These are phyloP conservation scores for Populus ilicifolia DNA, from an alignment of 345 rosid species.

Conservation along the genomic window DNA sequence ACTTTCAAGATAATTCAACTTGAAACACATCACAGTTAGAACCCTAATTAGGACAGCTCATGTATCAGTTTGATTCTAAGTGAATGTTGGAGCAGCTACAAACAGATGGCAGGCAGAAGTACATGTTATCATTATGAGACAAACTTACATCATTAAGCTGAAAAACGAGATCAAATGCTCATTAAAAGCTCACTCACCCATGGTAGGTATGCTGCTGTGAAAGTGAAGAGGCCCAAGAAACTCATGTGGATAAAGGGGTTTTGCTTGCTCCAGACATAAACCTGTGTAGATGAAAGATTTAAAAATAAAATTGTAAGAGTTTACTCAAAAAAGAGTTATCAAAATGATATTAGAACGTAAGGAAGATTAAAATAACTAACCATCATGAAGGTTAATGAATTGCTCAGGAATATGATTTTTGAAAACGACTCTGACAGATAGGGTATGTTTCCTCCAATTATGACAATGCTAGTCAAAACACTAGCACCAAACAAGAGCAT, in stretches of 20 bases:
- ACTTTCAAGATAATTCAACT: not conserved
- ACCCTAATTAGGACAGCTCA: not conserved
- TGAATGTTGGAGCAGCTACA: not conserved
- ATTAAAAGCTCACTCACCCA: slow-evolving; percentile 61
- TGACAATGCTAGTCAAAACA: slow-evolving; percentile 79
- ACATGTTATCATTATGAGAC: not conserved
- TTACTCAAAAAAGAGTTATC: not conserved
- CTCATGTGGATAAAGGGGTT: slow-evolving; percentile 98
- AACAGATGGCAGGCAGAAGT: not conserved
- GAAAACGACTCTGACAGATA: slow-evolving; percentile 87
- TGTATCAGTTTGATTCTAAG: not conserved
- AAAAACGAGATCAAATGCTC: not conserved
- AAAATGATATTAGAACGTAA: slow-evolving; percentile 4
- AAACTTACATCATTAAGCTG: not conserved
- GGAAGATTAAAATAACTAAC: slow-evolving; percentile 39
- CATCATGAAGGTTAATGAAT: slow-evolving; percentile 99
- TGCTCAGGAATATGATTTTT: slow-evolving; percentile 91
- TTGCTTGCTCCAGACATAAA: slow-evolving; percentile 99
- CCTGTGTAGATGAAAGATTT: slow-evolving; percentile 34
- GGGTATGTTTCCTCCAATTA: slow-evolving; percentile 91
- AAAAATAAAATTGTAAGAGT: not conserved
- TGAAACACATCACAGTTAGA: not conserved
- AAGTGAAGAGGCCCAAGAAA: slow-evolving; percentile 90
- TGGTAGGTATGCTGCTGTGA: slow-evolving; percentile 91
- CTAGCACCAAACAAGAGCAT: slow-evolving; percentile 96